Percentiles rank a stretch among this genome's conserved stretches.
Conservation (phyloP, 176 grass and related monocot species). For the Hordeum marinum region DNA sequence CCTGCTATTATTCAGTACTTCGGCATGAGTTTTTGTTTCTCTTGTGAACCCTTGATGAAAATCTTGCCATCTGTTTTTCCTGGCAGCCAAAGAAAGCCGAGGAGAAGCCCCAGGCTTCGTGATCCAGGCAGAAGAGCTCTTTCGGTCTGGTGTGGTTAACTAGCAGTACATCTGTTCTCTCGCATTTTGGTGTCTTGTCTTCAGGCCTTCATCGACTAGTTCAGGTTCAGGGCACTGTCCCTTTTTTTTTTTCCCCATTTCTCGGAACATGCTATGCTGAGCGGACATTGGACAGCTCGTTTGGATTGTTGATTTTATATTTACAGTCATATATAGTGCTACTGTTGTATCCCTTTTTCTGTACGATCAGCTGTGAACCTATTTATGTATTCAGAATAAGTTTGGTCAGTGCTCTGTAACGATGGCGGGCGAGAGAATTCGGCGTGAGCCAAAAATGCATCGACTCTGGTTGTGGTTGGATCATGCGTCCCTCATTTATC, state of each 20-base stretch:
- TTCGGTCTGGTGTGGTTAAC: not conserved
- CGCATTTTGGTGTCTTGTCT: not conserved
- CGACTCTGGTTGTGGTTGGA: no score
- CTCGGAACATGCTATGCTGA: not conserved
- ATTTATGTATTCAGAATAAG: conserved; percentile 1
- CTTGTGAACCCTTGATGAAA: not conserved
- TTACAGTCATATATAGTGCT: no score
- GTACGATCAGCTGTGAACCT: not conserved
- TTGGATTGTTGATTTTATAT: not conserved
- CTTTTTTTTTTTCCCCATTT: not conserved
- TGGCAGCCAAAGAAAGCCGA: conserved; percentile 85
- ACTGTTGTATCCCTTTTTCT: not conserved
- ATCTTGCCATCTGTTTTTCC: not conserved
- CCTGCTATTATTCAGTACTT: not conserved
- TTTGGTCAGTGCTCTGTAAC: not conserved
- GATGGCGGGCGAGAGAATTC: not conserved
- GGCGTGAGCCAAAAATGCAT: not conserved
- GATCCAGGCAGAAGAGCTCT: not conserved
- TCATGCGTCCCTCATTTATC: no score
- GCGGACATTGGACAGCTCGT: not conserved
- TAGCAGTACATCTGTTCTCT: not conserved
- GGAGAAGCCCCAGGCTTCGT: conserved; percentile 64
- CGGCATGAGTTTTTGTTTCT: not conserved
- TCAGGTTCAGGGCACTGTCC: not conserved
- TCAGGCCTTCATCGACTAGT: not conserved